Percentiles rank a stretch among this genome's conserved stretches.
phyloP scores from a whole-genome alignment of 768 basidiomycete genomes.

The Crepidotus variabilis region DNA sequence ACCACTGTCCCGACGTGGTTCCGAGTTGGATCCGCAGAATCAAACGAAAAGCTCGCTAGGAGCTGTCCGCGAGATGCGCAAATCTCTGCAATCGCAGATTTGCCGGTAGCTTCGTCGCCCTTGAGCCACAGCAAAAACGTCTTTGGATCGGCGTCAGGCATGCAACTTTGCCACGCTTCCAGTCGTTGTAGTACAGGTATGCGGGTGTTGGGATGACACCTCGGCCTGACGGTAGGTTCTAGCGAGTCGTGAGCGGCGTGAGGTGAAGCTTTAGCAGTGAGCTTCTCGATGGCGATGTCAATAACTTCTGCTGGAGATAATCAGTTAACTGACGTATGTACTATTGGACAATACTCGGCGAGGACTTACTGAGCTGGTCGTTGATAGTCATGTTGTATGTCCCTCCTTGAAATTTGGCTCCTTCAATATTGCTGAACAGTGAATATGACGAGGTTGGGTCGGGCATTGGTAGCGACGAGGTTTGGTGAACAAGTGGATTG shows the following conservation, averaged over 20 bases:
- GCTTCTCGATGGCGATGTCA: neutral
- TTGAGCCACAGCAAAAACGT: conserved; percentile 13
- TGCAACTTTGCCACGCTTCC: neutral
- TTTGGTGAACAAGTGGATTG: too few relatives aligned
- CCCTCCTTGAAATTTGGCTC: too few relatives aligned
- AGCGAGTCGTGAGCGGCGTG: neutral
- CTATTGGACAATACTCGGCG: neutral
- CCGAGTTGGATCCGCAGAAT: conserved; percentile 20
- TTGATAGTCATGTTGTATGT: too few relatives aligned
- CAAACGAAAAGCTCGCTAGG: conserved; percentile 33
- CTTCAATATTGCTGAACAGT: too few relatives aligned
- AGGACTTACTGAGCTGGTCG: neutral
- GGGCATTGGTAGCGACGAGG: too few relatives aligned
- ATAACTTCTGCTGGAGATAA: neutral
- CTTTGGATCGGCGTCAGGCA: neutral
- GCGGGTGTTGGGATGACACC: conserved; percentile 4
- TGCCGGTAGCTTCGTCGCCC: conserved; percentile 19
- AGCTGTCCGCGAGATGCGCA: conserved; percentile 10
- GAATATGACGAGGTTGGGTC: too few relatives aligned
- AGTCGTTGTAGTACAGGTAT: neutral
- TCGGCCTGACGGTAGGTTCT: neutral
- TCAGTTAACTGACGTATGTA: neutral
- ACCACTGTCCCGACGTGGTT: conserved; percentile 21
- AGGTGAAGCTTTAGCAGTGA: neutral
- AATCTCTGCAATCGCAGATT: conserved; percentile 19